Percentiles rank a stretch among this genome's conserved stretches.
phyloP scores from a whole-genome alignment of 164 flowering plant genomes.

The Warburgia ugandensis region DNA sequence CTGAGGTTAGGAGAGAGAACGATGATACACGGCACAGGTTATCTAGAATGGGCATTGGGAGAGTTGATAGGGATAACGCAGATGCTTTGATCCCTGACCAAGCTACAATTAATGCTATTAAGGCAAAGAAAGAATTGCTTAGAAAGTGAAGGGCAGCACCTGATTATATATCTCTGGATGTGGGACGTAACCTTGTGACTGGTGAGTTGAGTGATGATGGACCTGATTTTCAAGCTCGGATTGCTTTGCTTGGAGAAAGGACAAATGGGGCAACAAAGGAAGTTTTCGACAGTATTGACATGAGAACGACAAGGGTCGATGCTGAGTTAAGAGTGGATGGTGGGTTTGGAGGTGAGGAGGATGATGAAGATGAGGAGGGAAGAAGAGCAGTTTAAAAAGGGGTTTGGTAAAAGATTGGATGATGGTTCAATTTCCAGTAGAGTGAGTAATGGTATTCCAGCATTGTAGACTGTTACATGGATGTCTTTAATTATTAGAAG shows the following conservation, averaged over 20 bases:
- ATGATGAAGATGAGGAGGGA: slow-evolving; percentile 83
- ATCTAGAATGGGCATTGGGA: slow-evolving; percentile 35
- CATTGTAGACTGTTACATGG: slow-evolving; percentile 16
- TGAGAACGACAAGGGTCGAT: slow-evolving; percentile 15
- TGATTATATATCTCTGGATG: slow-evolving; percentile 77
- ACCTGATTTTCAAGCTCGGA: slow-evolving; percentile 66
- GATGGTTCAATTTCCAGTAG: slow-evolving; percentile 39
- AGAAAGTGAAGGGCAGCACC: slow-evolving; percentile 62
- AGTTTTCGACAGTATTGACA: slow-evolving; percentile 63
- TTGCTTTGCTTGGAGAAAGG: slow-evolving; percentile 65
- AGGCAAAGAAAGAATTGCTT: slow-evolving; percentile 70
- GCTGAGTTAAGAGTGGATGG: slow-evolving; percentile 18
- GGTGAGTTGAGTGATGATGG: slow-evolving; percentile 91
- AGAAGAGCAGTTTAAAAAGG: slow-evolving; percentile 92
- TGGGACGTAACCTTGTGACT: too few species aligned
- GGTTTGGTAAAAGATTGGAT: slow-evolving; percentile 78
- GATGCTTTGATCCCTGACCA: slow-evolving; percentile 46
- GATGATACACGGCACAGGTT: slow-evolving; percentile 31
- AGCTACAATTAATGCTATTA: slow-evolving; percentile 57
- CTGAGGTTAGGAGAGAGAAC: slow-evolving; percentile 12
- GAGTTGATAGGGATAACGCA: slow-evolving; percentile 15
- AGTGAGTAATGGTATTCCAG: slow-evolving; percentile 20
- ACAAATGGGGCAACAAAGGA: slow-evolving; percentile 43
- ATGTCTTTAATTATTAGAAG: slow-evolving; percentile 15
- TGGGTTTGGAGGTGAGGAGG: slow-evolving; percentile 27